A percentile compares a stretch with the other conserved stretches of the same genome.
These are phyloP conservation scores for Coprinopsis cinerea DNA, from an alignment of 768 basidiomycete species.

Conservation along the genomic window DNA sequence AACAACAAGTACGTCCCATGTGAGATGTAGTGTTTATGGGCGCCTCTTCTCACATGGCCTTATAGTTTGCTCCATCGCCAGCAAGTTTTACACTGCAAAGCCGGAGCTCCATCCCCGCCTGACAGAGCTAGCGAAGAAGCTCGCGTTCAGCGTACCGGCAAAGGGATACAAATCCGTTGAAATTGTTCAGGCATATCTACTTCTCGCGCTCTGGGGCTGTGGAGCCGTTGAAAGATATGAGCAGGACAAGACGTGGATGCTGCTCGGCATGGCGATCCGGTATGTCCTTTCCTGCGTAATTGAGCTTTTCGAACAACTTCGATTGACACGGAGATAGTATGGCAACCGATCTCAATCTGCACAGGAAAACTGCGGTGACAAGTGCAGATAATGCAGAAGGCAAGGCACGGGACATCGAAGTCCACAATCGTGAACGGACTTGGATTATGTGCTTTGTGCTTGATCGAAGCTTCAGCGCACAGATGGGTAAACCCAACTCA, in stretches of 20 bases:
- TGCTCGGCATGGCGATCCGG: conserved; percentile 84
- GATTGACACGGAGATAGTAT: conserved; percentile 53
- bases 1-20: conserved; percentile 68
- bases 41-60: conserved; percentile 2
- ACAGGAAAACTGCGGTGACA: conserved; percentile 69
- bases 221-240: conserved; percentile 96
- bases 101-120: conserved; percentile 78
- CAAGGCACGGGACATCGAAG: conserved; percentile 71
- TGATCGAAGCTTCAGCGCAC: conserved; percentile 87
- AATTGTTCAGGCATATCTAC: conserved; percentile 91
- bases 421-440: conserved; percentile 91
- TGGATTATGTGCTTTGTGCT: conserved; percentile 88
- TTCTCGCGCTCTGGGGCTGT: conserved; percentile 86
- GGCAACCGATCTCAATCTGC: conserved; percentile 94
- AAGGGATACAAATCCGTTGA: conserved; percentile 89
- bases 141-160: conserved; percentile 84
- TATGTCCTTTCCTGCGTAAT: conserved; percentile 24
- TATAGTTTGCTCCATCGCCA: conserved; percentile 90
- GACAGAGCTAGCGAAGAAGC: conserved; percentile 76
- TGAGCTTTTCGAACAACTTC: neutral
- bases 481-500: conserved; percentile 94
- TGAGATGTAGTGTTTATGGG: neutral
- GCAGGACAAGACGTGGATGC: conserved; percentile 90
- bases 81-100: conserved; percentile 79
- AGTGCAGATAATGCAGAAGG: conserved; percentile 74